These are phyloP conservation scores for Heterobasidion irregulare DNA, from an alignment of 1,284 basidiomycete genomes.

Conservation along the genomic window DNA sequence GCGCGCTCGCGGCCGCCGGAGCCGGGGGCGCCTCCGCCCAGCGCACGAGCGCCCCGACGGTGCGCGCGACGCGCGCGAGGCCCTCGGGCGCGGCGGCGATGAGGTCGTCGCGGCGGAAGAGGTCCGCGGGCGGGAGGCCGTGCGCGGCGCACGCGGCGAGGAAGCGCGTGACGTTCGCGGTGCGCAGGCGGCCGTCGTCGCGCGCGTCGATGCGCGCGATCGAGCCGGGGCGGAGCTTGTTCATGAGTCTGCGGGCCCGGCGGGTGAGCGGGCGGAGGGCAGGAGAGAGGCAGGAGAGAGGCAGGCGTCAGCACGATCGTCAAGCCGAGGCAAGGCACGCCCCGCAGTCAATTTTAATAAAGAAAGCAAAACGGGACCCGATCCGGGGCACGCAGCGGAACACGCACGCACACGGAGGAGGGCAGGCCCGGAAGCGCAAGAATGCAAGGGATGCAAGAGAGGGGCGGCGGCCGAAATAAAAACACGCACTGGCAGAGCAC, in stretches of 20 bases:
- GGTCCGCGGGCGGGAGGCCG: slow-evolving; percentile 50
- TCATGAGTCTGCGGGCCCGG: no score
- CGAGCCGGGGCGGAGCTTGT: slow-evolving; percentile 56
- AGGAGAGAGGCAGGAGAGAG: not conserved
- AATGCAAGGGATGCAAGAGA: slow-evolving; percentile 9
- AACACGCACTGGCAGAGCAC: slow-evolving; percentile 77
- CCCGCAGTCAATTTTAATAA: not conserved
- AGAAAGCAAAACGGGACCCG: not conserved
- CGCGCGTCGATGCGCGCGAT: slow-evolving; percentile 56
- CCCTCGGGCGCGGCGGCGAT: slow-evolving; percentile 49
- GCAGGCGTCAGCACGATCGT: not conserved
- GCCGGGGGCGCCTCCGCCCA: slow-evolving; percentile 43
- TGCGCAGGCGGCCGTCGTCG: slow-evolving; percentile 59
- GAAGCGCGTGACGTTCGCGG: slow-evolving; percentile 67
- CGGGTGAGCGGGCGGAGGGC: not conserved
- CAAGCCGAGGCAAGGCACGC: not conserved
- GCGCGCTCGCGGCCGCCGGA: slow-evolving; percentile 28
- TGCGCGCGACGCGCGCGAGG: slow-evolving; percentile 57
- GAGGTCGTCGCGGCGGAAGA: slow-evolving; percentile 66
- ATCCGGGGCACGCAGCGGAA: not conserved
- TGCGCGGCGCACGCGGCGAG: slow-evolving; percentile 60
- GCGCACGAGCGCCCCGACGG: slow-evolving; percentile 57
- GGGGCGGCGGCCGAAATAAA: not conserved
- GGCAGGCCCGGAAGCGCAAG: not conserved
- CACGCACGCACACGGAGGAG: not conserved